Evolutionary conservation across 306 rosid species (phyloP).

Genomic region (Benincasa hispida): DNA sequence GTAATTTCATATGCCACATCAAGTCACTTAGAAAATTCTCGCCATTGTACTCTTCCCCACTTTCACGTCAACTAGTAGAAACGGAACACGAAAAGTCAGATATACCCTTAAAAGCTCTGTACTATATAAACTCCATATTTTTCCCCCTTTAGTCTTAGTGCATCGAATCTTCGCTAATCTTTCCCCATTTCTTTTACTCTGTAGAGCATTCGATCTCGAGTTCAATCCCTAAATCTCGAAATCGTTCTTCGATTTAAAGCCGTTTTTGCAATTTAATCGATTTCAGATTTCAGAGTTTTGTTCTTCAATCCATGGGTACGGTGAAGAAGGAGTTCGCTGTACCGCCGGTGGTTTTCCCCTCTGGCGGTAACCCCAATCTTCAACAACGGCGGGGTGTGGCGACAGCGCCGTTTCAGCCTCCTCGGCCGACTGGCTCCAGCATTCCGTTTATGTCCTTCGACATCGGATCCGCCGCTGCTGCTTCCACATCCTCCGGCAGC

Average conservation of each 20-base stretch:
- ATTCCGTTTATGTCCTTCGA: conserved; percentile 96
- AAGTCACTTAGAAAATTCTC: not conserved
- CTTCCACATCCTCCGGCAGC: conserved; percentile 43
- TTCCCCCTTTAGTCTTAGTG: not conserved
- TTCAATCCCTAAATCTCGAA: conserved; percentile 1
- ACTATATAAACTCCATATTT: not conserved
- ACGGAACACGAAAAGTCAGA: not conserved
- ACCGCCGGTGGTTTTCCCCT: conserved; percentile 82
- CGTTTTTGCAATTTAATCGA: not conserved
- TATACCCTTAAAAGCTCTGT: not conserved
- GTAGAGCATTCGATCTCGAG: not conserved
- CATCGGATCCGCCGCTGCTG: conserved; percentile 65
- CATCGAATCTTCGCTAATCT: not conserved
- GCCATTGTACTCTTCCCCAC: not conserved
- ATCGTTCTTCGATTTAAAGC: not conserved
- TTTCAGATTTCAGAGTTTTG: not conserved
- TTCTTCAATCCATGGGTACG: not conserved
- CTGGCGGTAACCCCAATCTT: conserved; percentile 55
- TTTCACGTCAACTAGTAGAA: not conserved
- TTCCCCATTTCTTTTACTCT: not conserved
- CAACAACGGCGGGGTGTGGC: conserved; percentile 61
- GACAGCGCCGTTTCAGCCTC: conserved; percentile 76
- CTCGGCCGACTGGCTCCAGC: conserved; percentile 41
- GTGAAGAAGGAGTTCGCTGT: conserved; percentile 59
- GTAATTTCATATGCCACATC: not conserved